Percentiles rank a stretch among this genome's conserved stretches.
Evolutionary conservation across 306 rosid species (phyloP).

Genomic region (Vachellia pachyceras): DNA sequence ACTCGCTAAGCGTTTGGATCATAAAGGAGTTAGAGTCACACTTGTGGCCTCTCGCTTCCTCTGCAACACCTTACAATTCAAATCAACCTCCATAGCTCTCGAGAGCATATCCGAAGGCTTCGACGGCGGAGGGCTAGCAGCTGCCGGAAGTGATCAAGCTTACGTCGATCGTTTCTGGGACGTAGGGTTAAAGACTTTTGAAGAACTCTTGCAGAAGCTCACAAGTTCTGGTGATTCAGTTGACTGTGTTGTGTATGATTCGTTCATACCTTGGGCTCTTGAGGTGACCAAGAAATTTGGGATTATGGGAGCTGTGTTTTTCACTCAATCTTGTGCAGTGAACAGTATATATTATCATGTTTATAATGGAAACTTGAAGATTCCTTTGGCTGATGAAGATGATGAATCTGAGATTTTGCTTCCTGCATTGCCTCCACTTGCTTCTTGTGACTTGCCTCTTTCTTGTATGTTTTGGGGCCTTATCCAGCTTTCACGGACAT

Average conservation of each 20-base stretch:
- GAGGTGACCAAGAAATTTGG: constrained; percentile 4
- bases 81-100: constrained; percentile 6
- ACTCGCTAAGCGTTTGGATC: constrained; percentile 13
- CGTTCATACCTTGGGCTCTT: constrained; percentile 11
- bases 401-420: neutral
- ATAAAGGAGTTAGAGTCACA: constrained; percentile 13
- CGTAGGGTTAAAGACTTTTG: neutral
- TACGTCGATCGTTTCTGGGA: neutral
- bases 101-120: constrained; percentile 21
- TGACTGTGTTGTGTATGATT: constrained; percentile 22
- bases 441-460: constrained; percentile 4
- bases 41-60: neutral
- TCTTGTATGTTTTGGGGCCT: neutral
- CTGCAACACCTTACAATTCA: neutral
- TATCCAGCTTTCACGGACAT: neutral
- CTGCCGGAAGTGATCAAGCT: neutral
- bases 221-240: neutral
- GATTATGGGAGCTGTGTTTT: neutral
- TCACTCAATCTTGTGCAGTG: constrained; percentile 19
- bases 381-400: neutral
- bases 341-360: neutral
- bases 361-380: neutral
- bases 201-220: neutral
- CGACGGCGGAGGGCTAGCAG: neutral
- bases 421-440: neutral